Evolutionary conservation across 768 basidiomycete species (phyloP).

Genomic region (Suillus sp.): DNA sequence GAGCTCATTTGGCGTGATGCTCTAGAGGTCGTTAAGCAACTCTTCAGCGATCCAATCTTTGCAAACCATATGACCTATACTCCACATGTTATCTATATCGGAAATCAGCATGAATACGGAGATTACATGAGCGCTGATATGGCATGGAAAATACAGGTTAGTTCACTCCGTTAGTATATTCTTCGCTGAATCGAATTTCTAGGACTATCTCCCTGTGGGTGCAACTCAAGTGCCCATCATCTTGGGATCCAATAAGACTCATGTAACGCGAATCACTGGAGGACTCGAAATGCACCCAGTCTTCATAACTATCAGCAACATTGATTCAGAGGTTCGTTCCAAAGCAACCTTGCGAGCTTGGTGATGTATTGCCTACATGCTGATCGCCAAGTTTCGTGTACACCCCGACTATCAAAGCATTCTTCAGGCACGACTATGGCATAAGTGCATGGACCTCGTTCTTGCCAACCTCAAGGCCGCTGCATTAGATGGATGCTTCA

Average conservation of each 20-base stretch:
- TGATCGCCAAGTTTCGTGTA: conserved; percentile 29
- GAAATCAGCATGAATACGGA: conserved; percentile 16
- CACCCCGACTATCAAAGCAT: conserved; percentile 25
- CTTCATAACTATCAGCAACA: conserved; percentile 20
- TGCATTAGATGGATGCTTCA: conserved; percentile 26
- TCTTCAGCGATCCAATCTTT: conserved; percentile 28
- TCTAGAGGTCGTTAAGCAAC: conserved; percentile 24
- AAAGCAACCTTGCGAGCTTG: neutral
- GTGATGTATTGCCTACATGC: conserved; percentile 28
- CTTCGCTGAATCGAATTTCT: conserved; percentile 27
- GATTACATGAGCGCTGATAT: conserved; percentile 27
- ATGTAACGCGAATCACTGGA: conserved; percentile 33
- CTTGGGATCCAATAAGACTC: conserved; percentile 36
- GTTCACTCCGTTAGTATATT: conserved; percentile 24
- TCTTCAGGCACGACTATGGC: conserved; percentile 28
- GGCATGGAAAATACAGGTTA: conserved; percentile 29
- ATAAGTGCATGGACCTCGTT: conserved; percentile 36
- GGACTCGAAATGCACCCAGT: conserved; percentile 32
- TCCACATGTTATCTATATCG: conserved; percentile 18
- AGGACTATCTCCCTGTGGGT: conserved; percentile 25
- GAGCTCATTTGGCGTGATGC: conserved; percentile 28
- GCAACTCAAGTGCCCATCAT: conserved; percentile 33
- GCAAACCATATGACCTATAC: conserved; percentile 22
- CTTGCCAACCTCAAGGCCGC: conserved; percentile 31
- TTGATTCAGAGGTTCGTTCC: conserved; percentile 27